Evolutionary conservation across 2,329 filamentous ascomycete genomes (phyloP).

Genomic region (Epichloe amarillans): DNA sequence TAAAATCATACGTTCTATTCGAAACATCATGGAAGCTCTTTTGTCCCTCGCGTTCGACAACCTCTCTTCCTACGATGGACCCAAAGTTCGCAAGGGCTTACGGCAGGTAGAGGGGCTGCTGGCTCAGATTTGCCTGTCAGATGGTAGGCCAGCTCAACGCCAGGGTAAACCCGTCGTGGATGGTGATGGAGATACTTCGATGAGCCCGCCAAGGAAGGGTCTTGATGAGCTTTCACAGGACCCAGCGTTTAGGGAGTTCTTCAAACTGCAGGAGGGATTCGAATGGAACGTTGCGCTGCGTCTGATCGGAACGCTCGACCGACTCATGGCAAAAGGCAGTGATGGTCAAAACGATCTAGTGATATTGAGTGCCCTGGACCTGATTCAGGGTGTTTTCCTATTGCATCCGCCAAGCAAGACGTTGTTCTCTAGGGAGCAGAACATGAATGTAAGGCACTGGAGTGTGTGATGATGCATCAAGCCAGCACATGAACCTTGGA

Average conservation of each 20-base stretch:
- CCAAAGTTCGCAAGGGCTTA: constrained; percentile 85
- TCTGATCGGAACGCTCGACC: constrained; percentile 73
- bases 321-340: constrained; percentile 68
- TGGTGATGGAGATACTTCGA: constrained; percentile 4
- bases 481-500: background rate
- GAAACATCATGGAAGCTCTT: constrained; percentile 65
- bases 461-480: background rate
- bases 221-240: constrained; percentile 63
- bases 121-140: constrained; percentile 81
- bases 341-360: constrained; percentile 77
- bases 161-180: background rate
- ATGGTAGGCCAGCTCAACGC: constrained; percentile 9
- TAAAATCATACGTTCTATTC: constrained; percentile 3
- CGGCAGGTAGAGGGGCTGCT: constrained; percentile 88
- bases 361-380: constrained; percentile 75
- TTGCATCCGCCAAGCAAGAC: constrained; percentile 82
- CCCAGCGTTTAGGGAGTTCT: constrained; percentile 92
- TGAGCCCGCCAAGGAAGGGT: constrained; percentile 39
- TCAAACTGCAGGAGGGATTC: constrained; percentile 91
- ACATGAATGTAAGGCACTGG: constrained; percentile 64
- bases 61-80: constrained; percentile 79
- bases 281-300: constrained; percentile 93
- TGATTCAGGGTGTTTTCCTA: constrained; percentile 78
- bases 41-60: constrained; percentile 92
- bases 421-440: constrained; percentile 75